phyloP scores from a whole-genome alignment of 1,284 basidiomycete species.

The Sphagnurus paluster region DNA sequence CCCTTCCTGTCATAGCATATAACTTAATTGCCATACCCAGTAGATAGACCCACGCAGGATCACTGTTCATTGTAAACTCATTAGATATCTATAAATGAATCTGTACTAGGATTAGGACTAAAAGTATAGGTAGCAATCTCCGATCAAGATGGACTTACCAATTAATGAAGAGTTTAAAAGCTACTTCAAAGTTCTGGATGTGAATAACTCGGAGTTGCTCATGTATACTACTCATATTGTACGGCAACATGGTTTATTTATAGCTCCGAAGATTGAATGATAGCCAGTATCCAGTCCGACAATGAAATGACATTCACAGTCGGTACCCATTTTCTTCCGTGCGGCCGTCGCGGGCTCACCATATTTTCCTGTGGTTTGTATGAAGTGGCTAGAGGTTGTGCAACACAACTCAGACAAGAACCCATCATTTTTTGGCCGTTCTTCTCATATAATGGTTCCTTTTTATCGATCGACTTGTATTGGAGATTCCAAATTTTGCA shows the following conservation, averaged over 20 bases:
- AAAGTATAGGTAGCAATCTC: too few species aligned
- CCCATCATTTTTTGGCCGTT: too few species aligned
- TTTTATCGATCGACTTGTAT: too few species aligned
- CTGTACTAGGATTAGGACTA: neutral
- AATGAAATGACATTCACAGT: conserved; percentile 2
- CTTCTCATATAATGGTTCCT: too few species aligned
- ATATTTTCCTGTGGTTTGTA: neutral
- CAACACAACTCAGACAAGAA: neutral
- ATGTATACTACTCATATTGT: neutral
- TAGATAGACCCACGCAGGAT: neutral
- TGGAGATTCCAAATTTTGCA: too few species aligned
- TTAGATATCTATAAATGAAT: neutral
- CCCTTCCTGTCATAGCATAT: neutral
- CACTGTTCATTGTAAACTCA: neutral
- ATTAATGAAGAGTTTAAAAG: too few species aligned
- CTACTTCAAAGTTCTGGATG: too few species aligned
- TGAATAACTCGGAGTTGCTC: too few species aligned
- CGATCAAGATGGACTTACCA: too few species aligned
- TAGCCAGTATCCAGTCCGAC: conserved; percentile 1
- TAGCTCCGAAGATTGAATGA: conserved; percentile 1
- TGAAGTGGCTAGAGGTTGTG: neutral
- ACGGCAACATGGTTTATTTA: conserved; percentile 2
- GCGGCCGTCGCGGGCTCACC: conserved; percentile 7
- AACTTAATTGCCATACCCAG: neutral
- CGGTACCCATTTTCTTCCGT: conserved; percentile 9